Conservation (phyloP, 306 rosid species). For the Quercus aquifolioides region DNA sequence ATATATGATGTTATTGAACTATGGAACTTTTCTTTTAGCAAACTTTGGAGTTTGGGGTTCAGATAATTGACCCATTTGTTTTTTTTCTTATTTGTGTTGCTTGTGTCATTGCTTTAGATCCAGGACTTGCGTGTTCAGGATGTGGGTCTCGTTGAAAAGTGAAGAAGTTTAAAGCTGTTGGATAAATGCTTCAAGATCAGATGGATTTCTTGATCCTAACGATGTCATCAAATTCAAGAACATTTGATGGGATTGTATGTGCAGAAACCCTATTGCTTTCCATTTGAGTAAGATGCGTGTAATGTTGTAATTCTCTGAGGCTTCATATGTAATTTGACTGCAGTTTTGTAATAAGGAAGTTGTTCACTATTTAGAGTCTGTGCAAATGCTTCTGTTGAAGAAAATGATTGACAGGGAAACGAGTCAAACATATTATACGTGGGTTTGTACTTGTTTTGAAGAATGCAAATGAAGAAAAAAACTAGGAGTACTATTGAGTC, state of each 20-base stretch:
- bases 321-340: neutral
- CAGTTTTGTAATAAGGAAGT: neutral
- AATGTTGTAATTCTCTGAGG: neutral
- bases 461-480: neutral
- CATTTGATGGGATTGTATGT: neutral
- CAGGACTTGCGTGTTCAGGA: constrained; percentile 41
- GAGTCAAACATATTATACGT: neutral
- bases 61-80: too few relatives aligned
- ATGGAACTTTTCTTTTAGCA: neutral
- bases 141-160: constrained; percentile 32
- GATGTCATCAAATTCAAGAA: neutral
- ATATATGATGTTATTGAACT: neutral
- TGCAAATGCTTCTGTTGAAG: neutral
- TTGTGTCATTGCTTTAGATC: constrained; percentile 31
- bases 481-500: too few relatives aligned
- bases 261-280: neutral
- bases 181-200: constrained; percentile 20
- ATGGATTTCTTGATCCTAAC: neutral
- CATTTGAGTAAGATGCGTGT: neutral
- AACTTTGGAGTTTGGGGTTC: neutral
- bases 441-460: neutral
- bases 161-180: constrained; percentile 17
- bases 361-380: neutral
- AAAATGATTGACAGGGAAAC: neutral
- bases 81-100: neutral